Evolutionary conservation across 2,329 filamentous ascomycete species (phyloP).

Genomic region (Nectriaceae sp.): DNA sequence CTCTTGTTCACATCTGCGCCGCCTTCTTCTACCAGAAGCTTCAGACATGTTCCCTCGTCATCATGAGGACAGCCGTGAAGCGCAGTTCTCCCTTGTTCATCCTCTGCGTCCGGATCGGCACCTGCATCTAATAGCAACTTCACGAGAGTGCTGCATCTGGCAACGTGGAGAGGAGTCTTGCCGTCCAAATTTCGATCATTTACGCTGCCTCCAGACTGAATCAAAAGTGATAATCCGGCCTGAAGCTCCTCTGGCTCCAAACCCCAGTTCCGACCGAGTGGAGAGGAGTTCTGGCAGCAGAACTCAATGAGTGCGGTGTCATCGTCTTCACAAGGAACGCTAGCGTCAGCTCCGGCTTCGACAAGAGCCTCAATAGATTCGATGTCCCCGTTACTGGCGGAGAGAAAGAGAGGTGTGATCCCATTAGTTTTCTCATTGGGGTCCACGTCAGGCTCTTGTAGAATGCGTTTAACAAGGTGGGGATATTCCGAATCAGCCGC

Average conservation of each 20-base stretch:
- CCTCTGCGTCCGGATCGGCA: not conserved
- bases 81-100: not conserved
- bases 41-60: too few relatives aligned
- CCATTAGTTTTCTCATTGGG: not conserved
- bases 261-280: too few relatives aligned
- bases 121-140: constrained; percentile 5
- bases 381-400: not conserved
- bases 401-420: not conserved
- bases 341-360: constrained; percentile 1
- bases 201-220: constrained; percentile 5
- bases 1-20: not conserved
- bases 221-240: not conserved
- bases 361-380: constrained; percentile 2
- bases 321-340: too few relatives aligned
- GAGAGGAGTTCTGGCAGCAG: too few relatives aligned
- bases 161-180: not conserved
- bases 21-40: not conserved
- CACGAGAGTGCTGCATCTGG: not conserved
- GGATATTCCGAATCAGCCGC: not conserved
- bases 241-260: not conserved
- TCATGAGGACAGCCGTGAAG: not conserved
- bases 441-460: constrained; percentile 4
- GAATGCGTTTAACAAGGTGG: constrained; percentile 2
- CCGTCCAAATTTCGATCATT: not conserved
- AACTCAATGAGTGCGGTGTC: too few relatives aligned